Evolutionary conservation across 2,329 filamentous ascomycete species (phyloP), one percentile per base, ranked within the genome.

Genomic region (Ustulina deusta): DNA sequence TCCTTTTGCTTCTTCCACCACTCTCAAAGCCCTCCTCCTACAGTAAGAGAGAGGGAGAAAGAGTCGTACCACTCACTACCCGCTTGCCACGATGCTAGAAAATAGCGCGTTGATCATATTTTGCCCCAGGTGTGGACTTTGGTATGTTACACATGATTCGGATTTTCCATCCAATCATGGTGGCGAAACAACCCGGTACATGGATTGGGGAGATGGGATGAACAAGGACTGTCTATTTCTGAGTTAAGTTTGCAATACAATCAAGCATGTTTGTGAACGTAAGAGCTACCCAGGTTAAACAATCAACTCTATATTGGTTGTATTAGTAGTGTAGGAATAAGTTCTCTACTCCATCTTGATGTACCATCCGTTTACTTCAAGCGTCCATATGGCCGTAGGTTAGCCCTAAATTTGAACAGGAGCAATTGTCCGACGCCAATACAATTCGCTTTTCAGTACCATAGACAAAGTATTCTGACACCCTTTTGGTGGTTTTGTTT

Each of bases 61-160:
- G 59, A 59, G 58, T 69, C 56, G 64, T 66, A 63, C 67, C 67
- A 67, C 27, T 61, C 46, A 54, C 29, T 34, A 32, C 57, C 27
- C 40, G 56, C 55, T 54, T 49, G 61, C 58, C 52, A 66, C 27
- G 44, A 67, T 65, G 52, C 38, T 42, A 61, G 65, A 70, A 71
- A 74, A 74, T 74, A 73, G 72, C 74, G 74, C 73, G 72, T 68
- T 63, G 63, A 49, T 71, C 71, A 71, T 68, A 66, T 62, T 72
- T 64, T 68, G 58, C 6, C 42, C 64, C 57, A 68, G 49, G 66
- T 70, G 68, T 64, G 64, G 49, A 44, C 59, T 57, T 51, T 25
- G 38, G 17, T 63, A 70, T 73, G 65, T 68, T 66, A 61, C 40
- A 48, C 44, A 40, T 57, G 57, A 38, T 46, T 67, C 42, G 63